phyloP scores from a whole-genome alignment of 2,329 filamentous ascomycete species.

The Uncinocarpus reesii region DNA sequence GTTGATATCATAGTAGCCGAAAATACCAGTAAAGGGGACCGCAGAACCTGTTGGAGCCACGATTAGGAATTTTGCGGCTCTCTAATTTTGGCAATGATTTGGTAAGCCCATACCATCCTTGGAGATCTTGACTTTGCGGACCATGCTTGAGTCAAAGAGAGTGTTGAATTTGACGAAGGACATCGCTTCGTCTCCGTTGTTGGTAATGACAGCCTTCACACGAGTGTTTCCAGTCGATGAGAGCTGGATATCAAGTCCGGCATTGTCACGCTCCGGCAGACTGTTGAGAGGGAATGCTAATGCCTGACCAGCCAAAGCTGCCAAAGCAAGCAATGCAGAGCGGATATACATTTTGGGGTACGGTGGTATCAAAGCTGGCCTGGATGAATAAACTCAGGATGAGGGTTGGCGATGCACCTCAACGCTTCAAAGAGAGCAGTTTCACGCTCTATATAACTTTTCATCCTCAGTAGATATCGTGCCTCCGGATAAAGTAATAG shows the following conservation, averaged over 20 bases:
- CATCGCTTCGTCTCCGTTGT: slow-evolving; percentile 26
- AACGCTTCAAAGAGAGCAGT: no score
- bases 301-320: neutral
- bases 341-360: neutral
- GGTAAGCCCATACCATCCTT: slow-evolving; percentile 23
- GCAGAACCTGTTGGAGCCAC: slow-evolving; percentile 11
- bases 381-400: no score
- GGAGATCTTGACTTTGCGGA: slow-evolving; percentile 30
- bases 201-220: slow-evolving; percentile 31
- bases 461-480: no score
- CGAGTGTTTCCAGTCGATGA: slow-evolving; percentile 26
- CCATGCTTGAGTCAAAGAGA: slow-evolving; percentile 26
- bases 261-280: slow-evolving; percentile 18
- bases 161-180: slow-evolving; percentile 32
- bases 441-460: no score
- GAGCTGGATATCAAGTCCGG: slow-evolving; percentile 26
- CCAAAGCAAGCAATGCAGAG: slow-evolving; percentile 5
- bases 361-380: no score
- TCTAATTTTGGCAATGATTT: neutral
- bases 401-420: no score
- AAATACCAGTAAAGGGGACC: slow-evolving; percentile 27
- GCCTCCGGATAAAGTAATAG: no score
- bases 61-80: slow-evolving; percentile 17
- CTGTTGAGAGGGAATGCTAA: neutral
- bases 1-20: slow-evolving; percentile 22